A percentile compares a stretch with the other conserved stretches of the same genome.
phyloP scores from a whole-genome alignment of 768 basidiomycete species.

The Boletus speciosus region DNA sequence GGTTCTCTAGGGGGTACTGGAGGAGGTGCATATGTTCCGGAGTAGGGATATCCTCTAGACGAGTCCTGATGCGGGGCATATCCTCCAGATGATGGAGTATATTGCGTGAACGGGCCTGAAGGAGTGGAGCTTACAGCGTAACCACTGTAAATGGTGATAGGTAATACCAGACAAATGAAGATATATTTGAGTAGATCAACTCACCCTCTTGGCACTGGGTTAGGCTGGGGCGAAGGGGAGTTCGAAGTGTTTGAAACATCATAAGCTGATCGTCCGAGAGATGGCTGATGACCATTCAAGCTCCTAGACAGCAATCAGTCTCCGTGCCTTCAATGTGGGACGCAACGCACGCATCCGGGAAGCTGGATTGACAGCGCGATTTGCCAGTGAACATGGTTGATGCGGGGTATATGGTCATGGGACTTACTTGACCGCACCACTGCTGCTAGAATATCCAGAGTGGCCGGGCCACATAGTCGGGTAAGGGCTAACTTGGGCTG shows the following conservation, averaged over 20 bases:
- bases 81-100: conserved; percentile 8
- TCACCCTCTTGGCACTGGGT: conserved; percentile 11
- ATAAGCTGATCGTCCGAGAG: neutral
- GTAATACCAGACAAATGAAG: neutral
- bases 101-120: conserved; percentile 3
- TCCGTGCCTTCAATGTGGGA: neutral
- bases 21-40: conserved; percentile 12
- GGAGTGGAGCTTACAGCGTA: conserved; percentile 10
- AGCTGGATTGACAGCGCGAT: conserved; percentile 3
- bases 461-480: conserved; percentile 1
- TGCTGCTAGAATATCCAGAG: conserved; percentile 7
- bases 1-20: conserved; percentile 16
- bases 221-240: neutral
- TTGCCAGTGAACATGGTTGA: neutral
- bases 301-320: neutral
- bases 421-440: conserved; percentile 14
- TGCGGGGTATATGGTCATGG: neutral
- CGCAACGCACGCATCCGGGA: conserved; percentile 13
- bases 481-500: neutral
- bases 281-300: neutral
- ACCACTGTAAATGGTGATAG: conserved; percentile 38
- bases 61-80: conserved; percentile 20
- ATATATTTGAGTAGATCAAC: neutral
- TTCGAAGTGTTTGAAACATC: neutral
- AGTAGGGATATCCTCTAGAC: conserved; percentile 8